These are phyloP conservation scores for Trichoderma guizhouense DNA, from an alignment of 2,329 filamentous ascomycete genomes.

Conservation along the genomic window DNA sequence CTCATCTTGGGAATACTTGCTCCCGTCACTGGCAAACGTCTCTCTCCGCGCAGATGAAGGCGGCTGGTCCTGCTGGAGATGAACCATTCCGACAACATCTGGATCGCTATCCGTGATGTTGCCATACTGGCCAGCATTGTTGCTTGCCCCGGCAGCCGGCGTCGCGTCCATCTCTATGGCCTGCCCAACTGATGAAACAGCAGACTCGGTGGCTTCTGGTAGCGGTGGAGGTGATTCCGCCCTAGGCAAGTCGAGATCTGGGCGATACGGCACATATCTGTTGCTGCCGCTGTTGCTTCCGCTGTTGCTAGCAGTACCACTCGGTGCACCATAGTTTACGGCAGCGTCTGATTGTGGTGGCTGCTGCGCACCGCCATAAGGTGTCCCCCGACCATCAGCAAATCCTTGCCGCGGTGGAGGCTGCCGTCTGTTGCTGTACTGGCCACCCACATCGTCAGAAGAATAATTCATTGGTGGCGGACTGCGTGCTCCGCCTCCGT, in stretches of 20 bases:
- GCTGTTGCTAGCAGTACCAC: constrained; percentile 30
- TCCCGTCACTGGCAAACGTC: constrained; percentile 61
- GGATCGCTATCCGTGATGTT: constrained; percentile 61
- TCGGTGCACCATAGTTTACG: constrained; percentile 31
- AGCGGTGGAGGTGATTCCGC: constrained; percentile 64
- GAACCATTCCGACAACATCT: constrained; percentile 72
- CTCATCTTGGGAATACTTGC: constrained; percentile 72
- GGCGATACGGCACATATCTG: constrained; percentile 43
- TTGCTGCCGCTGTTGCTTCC: constrained; percentile 30
- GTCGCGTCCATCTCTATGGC: constrained; percentile 78
- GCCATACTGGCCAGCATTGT: constrained; percentile 43
- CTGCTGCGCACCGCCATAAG: constrained; percentile 34
- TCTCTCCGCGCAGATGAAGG: constrained; percentile 36
- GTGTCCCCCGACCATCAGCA: constrained; percentile 37
- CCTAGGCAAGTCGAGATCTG: constrained; percentile 49
- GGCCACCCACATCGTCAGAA: constrained; percentile 28
- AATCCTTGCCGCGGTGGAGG: constrained; percentile 17
- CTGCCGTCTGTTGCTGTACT: constrained; percentile 40
- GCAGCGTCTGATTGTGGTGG: constrained; percentile 31
- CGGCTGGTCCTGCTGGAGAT: constrained; percentile 57
- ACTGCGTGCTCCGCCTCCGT: constrained; percentile 13
- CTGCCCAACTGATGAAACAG: constrained; percentile 49
- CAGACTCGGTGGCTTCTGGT: constrained; percentile 41
- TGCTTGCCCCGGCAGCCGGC: constrained; percentile 41
- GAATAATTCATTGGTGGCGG: constrained; percentile 7